Evolutionary conservation across 441 rosid species (phyloP).

Genomic region (Aleurites moluccanus): DNA sequence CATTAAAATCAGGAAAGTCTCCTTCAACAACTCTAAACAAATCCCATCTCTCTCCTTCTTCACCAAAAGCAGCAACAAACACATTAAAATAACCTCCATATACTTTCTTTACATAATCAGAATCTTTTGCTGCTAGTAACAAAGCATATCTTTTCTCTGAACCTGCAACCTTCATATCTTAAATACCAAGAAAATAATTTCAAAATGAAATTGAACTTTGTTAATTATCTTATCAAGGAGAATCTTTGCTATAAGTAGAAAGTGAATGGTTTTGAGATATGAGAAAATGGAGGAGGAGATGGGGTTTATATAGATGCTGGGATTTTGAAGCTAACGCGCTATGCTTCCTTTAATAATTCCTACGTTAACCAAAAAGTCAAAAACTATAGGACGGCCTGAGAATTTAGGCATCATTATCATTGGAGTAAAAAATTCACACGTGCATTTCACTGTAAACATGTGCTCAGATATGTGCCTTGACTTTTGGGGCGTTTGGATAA

Average conservation of each 20-base stretch:
- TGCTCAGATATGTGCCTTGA: no score
- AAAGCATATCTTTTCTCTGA: constrained; percentile 56
- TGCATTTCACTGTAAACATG: no score
- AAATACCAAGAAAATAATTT: not conserved
- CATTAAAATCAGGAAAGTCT: not conserved
- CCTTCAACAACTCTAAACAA: constrained; percentile 43
- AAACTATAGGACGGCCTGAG: not conserved
- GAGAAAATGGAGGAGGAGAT: not conserved
- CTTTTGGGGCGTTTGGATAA: no score
- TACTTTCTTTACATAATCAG: constrained; percentile 61
- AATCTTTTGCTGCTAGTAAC: constrained; percentile 59
- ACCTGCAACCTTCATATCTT: constrained; percentile 20
- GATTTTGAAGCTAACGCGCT: not conserved
- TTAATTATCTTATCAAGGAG: not conserved
- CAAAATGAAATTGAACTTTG: not conserved
- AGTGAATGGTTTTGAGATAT: not conserved
- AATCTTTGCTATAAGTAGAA: not conserved
- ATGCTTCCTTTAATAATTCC: not conserved
- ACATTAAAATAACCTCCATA: constrained; percentile 83
- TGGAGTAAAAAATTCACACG: no score
- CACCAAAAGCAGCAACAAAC: constrained; percentile 57
- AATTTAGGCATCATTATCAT: not conserved
- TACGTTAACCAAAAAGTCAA: not conserved
- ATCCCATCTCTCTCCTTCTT: constrained; percentile 79
- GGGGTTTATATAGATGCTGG: not conserved